These are phyloP conservation scores for Hypoxylon sp. DNA, from an alignment of 2,329 filamentous ascomycete species.

Conservation along the genomic window DNA sequence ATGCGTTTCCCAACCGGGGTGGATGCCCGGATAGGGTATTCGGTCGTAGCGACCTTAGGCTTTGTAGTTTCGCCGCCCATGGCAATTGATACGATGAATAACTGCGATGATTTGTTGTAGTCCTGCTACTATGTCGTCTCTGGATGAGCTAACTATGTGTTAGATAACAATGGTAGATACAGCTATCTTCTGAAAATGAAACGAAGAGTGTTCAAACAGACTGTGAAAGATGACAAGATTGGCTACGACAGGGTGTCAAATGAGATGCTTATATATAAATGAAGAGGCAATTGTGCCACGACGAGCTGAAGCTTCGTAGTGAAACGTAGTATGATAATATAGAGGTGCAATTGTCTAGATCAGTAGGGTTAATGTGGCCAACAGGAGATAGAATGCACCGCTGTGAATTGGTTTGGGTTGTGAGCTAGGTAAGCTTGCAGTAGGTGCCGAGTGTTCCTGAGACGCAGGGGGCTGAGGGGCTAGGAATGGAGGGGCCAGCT, in stretches of 20 bases:
- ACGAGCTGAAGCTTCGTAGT: constrained; percentile 9
- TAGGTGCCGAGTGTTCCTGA: constrained; percentile 41
- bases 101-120: constrained; percentile 25
- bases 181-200: constrained; percentile 8
- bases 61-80: constrained; percentile 67
- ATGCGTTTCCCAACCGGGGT: constrained; percentile 82
- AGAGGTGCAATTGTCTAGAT: constrained; percentile 15
- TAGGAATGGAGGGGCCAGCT: constrained; percentile 24
- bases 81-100: constrained; percentile 45
- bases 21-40: constrained; percentile 66
- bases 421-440: constrained; percentile 11
- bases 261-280: constrained; percentile 20
- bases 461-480: constrained; percentile 29
- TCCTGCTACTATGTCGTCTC: constrained; percentile 26
- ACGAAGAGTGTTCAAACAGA: constrained; percentile 2
- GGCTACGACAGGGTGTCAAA: constrained; percentile 14
- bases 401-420: constrained; percentile 4
- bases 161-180: constrained; percentile 16
- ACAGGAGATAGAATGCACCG: not conserved
- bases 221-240: not conserved
- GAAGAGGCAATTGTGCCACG: constrained; percentile 19
- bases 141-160: constrained; percentile 15
- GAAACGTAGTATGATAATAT: constrained; percentile 19
- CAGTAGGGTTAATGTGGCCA: constrained; percentile 17
- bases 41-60: constrained; percentile 59